A percentile compares a stretch with the other conserved stretches of the same genome.
Conservation (phyloP, 306 rosid genomes). For the Amphicarpaea edgeworthii region DNA sequence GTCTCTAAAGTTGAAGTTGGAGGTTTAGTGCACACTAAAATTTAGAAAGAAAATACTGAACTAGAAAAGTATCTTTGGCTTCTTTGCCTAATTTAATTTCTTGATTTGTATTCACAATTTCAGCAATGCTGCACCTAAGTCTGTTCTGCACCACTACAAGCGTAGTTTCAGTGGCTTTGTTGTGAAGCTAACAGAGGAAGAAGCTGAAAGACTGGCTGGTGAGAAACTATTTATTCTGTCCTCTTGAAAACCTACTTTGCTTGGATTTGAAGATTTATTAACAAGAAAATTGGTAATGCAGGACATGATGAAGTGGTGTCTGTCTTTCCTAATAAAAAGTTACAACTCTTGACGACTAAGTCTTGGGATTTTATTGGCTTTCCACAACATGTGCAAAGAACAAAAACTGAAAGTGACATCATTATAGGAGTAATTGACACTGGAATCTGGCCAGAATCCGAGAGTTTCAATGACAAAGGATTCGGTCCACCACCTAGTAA, state of each 20-base stretch:
- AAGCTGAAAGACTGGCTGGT: constrained; percentile 54
- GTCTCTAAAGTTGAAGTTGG: background rate
- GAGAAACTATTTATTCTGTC: background rate
- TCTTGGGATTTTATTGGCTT: constrained; percentile 75
- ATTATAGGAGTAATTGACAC: constrained; percentile 57
- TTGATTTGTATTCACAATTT: background rate
- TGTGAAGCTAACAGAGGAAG: constrained; percentile 45
- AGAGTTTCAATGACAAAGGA: constrained; percentile 57
- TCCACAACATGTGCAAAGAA: constrained; percentile 35
- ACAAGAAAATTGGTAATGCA: constrained; percentile 16
- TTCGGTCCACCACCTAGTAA: constrained; percentile 58
- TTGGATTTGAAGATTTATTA: background rate
- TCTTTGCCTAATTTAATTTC: background rate
- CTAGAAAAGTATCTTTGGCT: background rate
- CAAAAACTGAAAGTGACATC: constrained; percentile 45
- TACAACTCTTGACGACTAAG: constrained; percentile 57
- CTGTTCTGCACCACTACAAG: constrained; percentile 49
- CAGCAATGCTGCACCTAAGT: constrained; percentile 38
- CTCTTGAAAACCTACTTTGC: background rate
- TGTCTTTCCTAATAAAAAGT: constrained; percentile 52
- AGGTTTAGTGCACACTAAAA: background rate
- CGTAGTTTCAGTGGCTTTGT: constrained; percentile 62
- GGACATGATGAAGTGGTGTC: constrained; percentile 62
- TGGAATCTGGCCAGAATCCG: constrained; percentile 66
- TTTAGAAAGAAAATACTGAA: background rate